A percentile compares a stretch with the other conserved stretches of the same genome.
These are phyloP conservation scores for Golubevia pallescens DNA, from an alignment of 1,284 basidiomycete genomes.

Conservation along the genomic window DNA sequence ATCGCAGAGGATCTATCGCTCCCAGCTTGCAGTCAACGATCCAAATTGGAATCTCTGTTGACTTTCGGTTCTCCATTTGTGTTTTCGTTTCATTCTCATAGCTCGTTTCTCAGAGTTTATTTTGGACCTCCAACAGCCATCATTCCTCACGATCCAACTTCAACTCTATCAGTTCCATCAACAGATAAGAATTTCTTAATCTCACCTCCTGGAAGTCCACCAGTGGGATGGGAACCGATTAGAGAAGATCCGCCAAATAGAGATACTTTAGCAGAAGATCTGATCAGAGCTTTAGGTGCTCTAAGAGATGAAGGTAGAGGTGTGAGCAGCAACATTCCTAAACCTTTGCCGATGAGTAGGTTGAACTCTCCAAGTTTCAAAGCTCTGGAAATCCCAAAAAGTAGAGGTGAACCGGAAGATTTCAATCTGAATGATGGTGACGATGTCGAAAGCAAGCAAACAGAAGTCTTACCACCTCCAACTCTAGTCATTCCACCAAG, in stretches of 20 bases:
- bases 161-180: slow-evolving; percentile 68
- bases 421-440: background rate
- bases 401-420: slow-evolving; percentile 10
- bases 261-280: slow-evolving; percentile 84
- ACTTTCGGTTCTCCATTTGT: background rate
- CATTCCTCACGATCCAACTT: slow-evolving; percentile 5
- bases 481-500: slow-evolving; percentile 6
- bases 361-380: background rate
- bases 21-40: background rate
- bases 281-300: slow-evolving; percentile 70
- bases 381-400: slow-evolving; percentile 1
- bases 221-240: slow-evolving; percentile 93
- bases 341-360: background rate
- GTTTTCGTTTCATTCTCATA: background rate
- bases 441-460: background rate
- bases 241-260: slow-evolving; percentile 89
- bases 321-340: slow-evolving; percentile 27
- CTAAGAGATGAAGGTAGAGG: slow-evolving; percentile 39
- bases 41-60: background rate
- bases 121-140: slow-evolving; percentile 10
- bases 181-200: slow-evolving; percentile 93
- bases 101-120: slow-evolving; percentile 12
- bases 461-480: background rate
- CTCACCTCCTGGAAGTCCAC: slow-evolving; percentile 96
- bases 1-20: no score